Base-by-base conservation (phyloP, 805 yeast genomes). In the Zygosaccharomyces pseudorouxii region DNA sequence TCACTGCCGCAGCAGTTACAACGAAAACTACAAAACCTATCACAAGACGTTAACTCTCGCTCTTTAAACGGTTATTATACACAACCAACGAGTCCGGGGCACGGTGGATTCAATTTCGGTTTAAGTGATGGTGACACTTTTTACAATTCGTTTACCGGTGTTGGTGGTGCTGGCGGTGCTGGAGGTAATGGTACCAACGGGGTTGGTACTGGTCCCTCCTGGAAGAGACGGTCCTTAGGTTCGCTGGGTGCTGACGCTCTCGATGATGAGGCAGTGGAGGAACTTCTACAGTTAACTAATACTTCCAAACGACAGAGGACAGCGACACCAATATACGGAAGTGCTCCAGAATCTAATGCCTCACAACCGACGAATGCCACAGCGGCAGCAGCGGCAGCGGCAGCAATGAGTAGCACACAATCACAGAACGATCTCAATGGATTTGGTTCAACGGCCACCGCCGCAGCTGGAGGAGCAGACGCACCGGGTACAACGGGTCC, bases 41-140 rank as follows among this genome's bases (percentile, higher is more conserved):
- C 62, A 10, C 64, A 58, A 43, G 65, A 61, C 33, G 48, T 47
- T n/a, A 61, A 53, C 42, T 56, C 62, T 6, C 50, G 64, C 30
- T 58, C 64, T 2, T 43, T 60, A 19, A 57, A 56, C 30, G 67
- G 67, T 16, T 63, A 62, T 46, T 61, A 64, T 48, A 61, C 67
- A 18, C 65, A 62, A 35, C 67, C 68, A 5, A 60, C 66, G 11
- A 62, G 66, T 49, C 67, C 68, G 9, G 64, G 64, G 11, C 53
- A 52, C 10, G 55, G 57, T 5, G 55, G 53, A 14, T 55, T 52
- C 36, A 49, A 48, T 7, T 51, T 55, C 18, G 55, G 56, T 18
- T 52, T 51, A 12, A 52, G 47, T 8, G 49, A 48, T 35, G 52
- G 49, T 25, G 47, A 51, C 18, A 48, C 52, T 11, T 45, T 51